Base-by-base conservation (phyloP, 768 basidiomycete genomes). In the Leccinum longicurvipes region DNA sequence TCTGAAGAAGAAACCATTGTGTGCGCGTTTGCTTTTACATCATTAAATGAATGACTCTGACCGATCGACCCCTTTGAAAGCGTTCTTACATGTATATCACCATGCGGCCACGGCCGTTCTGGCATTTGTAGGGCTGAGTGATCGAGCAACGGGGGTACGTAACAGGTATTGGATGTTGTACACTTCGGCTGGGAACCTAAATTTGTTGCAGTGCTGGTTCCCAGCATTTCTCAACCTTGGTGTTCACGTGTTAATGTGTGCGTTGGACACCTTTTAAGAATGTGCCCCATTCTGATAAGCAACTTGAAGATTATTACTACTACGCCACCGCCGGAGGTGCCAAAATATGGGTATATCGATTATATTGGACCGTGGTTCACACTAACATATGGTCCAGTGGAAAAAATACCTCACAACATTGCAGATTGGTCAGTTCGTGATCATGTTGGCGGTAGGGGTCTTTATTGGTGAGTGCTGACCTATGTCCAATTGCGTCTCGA, bases 221-320 rank as follows among this genome's bases (percentile, higher is more conserved):
- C 87, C 90, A 54, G 95, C 95, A 71, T 73, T 77, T 51, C 85
- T 95, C 59, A 98, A 98, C 77, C 77, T 97, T 52, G 74, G 79
- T 47, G 93, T 98, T 53, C 95, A 98, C 74, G 93, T 97, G 66
- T 73, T 95, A 64, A 98, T 98, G 95, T 98, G 91, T 93, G 73
- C 68, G 88, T 32, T 23, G 17, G 36, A 25, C 17, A 28, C 27
- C 12, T 29, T 46, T n/a, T 46, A 47, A 36, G 10, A 34, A n/a
- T 32, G 24, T 52, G 28, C 57, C 51, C 32, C 19, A 34, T 12
- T 14, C 47, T 60, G 31, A 48, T 10, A 21, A 32, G 47, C 51
- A 42, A 25, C 47, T 21, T 17, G 11, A 67, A 94, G 93, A 98
- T 77, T 98, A 97, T 74, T 98, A 98, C 76, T 98, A 98, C 76